Evolutionary conservation across 345 rosid genomes (phyloP), one percentile per base, ranked within the genome.

Genomic region (Rhizophora mangle): DNA sequence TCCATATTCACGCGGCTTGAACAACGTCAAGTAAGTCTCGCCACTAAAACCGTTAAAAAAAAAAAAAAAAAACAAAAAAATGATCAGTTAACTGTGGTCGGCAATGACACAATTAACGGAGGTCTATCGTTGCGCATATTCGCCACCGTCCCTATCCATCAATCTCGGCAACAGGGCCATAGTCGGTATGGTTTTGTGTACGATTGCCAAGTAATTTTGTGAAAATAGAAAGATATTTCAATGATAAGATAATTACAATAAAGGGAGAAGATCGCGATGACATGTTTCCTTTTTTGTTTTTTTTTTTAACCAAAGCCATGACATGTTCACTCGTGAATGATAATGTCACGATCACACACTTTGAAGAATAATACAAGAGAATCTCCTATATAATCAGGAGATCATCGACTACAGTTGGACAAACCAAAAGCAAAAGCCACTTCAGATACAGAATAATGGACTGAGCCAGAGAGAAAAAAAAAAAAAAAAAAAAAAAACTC

Each of bases 1-100:
- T 55, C 63, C 81, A 85, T 78, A 68, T 70, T 67, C 58, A 73
- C 71, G 72, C 76, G 88, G 83, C 84, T 79, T 73, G 69, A 74
- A 81, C 63, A 69, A 74, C 79, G 77, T 58, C 62, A 76, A 70
- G 8, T 3, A 6, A 47, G 71, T 70, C 69, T 59, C 53, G 59
- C 36, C 59, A 65, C 59, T 34, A 68, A 63, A 72, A 64, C 47
- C 64, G 20, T 19, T 30, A 0, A 30, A 30, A 2, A 30, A 30
- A 30, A 30, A 30, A 30, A 30, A 30, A 3, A 30, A 2, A 30
- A 31, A 31, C 5, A 4, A 11, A 6, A 54, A 54, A 20, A 54
- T n/a, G 4, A 6, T 20, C 8, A 10, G 11, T 2, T 24, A 36
- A 49, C 63, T 19, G 71, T 58, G 69, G 85, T 79, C 82, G 81